phyloP scores from a whole-genome alignment of 495 filamentous ascomycete species.

The Penicillium crystallinum region DNA sequence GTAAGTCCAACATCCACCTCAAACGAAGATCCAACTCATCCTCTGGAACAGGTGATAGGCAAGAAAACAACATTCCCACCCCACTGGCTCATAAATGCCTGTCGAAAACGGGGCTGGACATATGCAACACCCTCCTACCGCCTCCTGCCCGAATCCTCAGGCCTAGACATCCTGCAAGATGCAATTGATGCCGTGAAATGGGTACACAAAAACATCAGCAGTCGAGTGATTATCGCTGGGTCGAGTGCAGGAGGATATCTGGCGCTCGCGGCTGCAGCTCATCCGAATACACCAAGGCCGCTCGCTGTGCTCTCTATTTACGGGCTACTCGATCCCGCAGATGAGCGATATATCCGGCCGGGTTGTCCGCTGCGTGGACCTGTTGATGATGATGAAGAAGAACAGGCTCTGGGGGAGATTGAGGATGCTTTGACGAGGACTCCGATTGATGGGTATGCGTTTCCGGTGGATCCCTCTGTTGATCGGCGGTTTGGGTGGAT shows the following conservation, averaged over 20 bases:
- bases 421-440: background rate
- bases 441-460: conserved; percentile 2
- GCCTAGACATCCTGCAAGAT: conserved; percentile 1
- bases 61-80: conserved; percentile 2
- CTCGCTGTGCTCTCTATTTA: background rate
- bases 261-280: background rate
- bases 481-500: conserved; percentile 3
- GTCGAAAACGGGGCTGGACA: background rate
- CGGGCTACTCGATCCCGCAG: background rate
- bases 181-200: conserved; percentile 1
- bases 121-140: conserved; percentile 9
- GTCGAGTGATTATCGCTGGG: conserved; percentile 2
- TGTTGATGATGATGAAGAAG: background rate
- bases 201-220: background rate
- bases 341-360: background rate
- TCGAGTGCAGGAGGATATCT: conserved; percentile 10
- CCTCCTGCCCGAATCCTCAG: conserved; percentile 1
- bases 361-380: background rate
- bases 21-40: background rate
- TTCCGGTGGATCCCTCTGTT: background rate
- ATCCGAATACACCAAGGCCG: background rate
- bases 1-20: background rate
- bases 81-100: conserved; percentile 7
- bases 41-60: background rate
- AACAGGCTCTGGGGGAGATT: background rate